Evolutionary conservation across 2,329 filamentous ascomycete species (phyloP).

Genomic region (Bertia moriformis): DNA sequence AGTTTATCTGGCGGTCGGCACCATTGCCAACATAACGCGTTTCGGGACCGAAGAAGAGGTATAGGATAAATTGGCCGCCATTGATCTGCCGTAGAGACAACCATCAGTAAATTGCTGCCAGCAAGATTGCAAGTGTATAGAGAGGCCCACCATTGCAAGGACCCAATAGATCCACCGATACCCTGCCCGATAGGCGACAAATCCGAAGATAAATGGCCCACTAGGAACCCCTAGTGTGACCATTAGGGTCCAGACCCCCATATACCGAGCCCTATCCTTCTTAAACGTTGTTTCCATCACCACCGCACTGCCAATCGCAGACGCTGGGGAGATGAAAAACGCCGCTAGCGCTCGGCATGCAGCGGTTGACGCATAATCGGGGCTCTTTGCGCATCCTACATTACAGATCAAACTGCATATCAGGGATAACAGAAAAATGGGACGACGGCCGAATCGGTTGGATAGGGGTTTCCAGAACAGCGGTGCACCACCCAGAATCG

Average conservation of each 20-base stretch:
- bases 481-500: constrained; percentile 33
- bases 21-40: constrained; percentile 33
- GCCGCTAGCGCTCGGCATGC: constrained; percentile 33
- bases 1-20: constrained; percentile 15
- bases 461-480: constrained; percentile 42
- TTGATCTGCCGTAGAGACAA: constrained; percentile 25
- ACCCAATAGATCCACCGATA: constrained; percentile 43
- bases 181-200: constrained; percentile 31
- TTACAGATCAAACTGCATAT: constrained; percentile 31
- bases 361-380: constrained; percentile 30
- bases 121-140: constrained; percentile 3
- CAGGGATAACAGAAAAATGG: constrained; percentile 34
- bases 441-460: constrained; percentile 34
- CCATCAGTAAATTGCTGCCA: background rate
- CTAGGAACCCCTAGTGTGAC: constrained; percentile 11
- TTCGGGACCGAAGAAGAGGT: constrained; percentile 38
- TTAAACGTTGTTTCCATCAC: constrained; percentile 45
- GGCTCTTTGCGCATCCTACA: constrained; percentile 34
- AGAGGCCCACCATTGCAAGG: constrained; percentile 30
- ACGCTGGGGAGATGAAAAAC: constrained; percentile 40
- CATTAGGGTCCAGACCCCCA: constrained; percentile 37
- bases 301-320: constrained; percentile 36
- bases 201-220: constrained; percentile 16
- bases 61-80: constrained; percentile 36
- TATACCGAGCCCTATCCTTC: constrained; percentile 33